Evolutionary conservation across 345 rosid genomes (phyloP).

Genomic region (Sisymbrium irio): DNA sequence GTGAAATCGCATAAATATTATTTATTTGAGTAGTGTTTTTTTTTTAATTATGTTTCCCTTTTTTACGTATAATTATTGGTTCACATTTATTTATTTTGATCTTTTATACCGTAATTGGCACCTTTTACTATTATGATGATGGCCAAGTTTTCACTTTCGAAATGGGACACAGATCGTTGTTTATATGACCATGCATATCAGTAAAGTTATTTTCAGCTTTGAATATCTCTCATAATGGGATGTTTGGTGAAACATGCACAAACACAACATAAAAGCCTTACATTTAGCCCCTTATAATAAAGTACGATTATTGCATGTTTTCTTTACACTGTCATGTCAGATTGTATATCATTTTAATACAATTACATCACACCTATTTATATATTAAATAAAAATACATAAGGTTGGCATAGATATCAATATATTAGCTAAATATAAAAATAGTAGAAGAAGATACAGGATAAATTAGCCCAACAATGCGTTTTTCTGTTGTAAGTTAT

Average conservation of each 20-base stretch:
- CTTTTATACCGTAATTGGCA: not conserved
- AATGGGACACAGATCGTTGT: conserved; percentile 31
- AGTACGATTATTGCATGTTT: conserved; percentile 27
- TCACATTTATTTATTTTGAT: not conserved
- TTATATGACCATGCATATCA: conserved; percentile 23
- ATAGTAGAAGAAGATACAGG: not conserved
- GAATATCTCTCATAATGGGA: conserved; percentile 29
- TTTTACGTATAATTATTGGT: not conserved
- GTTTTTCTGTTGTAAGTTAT: not conserved
- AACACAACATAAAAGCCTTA: conserved; percentile 20
- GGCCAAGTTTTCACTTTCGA: conserved; percentile 29
- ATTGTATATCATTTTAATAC: conserved; percentile 1
- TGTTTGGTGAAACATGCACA: conserved; percentile 39
- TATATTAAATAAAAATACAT: not conserved
- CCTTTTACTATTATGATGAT: conserved; percentile 32
- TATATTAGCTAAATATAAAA: not conserved
- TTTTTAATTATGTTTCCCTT: not conserved
- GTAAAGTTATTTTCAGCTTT: conserved; percentile 27
- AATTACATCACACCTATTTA: not conserved
- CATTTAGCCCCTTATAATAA: conserved; percentile 9
- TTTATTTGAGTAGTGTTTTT: not conserved
- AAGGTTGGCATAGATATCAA: not conserved
- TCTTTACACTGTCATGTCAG: conserved; percentile 26
- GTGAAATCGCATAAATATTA: no score
- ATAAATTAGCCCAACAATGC: conserved; percentile 12